These are phyloP conservation scores for Citrullus amarus DNA, from an alignment of 306 rosid genomes.

Conservation along the genomic window DNA sequence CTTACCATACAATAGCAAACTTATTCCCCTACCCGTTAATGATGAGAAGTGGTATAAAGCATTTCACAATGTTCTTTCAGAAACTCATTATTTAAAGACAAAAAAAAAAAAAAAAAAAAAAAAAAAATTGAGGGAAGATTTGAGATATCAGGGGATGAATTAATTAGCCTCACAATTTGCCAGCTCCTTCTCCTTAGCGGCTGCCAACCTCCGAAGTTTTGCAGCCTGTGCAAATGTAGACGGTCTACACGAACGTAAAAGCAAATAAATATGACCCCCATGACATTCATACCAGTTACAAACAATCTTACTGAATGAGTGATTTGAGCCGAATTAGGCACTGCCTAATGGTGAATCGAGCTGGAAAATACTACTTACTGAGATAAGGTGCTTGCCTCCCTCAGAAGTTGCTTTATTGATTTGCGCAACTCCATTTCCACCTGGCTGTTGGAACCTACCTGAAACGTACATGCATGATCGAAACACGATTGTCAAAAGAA, in stretches of 20 bases:
- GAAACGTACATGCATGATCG: constrained; percentile 4
- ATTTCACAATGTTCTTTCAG: neutral
- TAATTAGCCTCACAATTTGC: constrained; percentile 46
- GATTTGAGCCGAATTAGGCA: neutral
- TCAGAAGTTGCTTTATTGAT: constrained; percentile 62
- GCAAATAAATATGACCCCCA: neutral
- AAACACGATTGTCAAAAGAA: neutral
- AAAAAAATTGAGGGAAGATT: neutral
- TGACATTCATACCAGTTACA: neutral
- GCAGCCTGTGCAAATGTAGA: constrained; percentile 91
- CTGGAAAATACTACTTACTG: constrained; percentile 44
- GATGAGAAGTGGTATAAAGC: neutral
- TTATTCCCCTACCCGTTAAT: neutral
- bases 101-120: neutral
- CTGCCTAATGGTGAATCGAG: neutral
- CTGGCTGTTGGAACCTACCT: constrained; percentile 33
- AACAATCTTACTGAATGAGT: neutral
- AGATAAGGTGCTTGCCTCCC: constrained; percentile 64
- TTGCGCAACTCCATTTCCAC: constrained; percentile 34
- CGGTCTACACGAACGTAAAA: constrained; percentile 39
- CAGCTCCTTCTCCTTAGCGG: constrained; percentile 81
- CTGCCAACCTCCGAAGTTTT: constrained; percentile 64
- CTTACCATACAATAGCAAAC: neutral
- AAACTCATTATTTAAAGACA: neutral
- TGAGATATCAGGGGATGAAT: neutral